A percentile compares a stretch with the other conserved stretches of the same genome.
phyloP scores from a whole-genome alignment of 1,284 basidiomycete species.

The Vanrija sp. region DNA sequence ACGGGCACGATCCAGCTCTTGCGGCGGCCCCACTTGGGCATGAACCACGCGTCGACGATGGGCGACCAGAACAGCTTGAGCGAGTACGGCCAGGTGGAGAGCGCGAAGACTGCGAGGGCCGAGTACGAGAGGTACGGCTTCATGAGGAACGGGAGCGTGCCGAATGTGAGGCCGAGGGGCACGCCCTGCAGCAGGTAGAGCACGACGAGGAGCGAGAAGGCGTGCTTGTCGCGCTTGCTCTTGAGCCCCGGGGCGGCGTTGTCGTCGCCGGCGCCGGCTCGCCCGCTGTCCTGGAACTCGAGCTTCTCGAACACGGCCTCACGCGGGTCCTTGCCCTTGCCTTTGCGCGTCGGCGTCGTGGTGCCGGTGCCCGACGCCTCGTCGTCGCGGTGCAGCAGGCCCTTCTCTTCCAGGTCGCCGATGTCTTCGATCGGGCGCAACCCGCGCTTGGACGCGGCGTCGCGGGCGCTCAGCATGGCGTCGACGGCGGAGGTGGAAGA shows the following conservation, averaged over 20 bases:
- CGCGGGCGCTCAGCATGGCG: slow-evolving; percentile 11
- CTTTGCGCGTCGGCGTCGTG: too few species aligned
- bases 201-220: slow-evolving; percentile 79
- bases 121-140: slow-evolving; percentile 94
- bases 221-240: slow-evolving; percentile 63
- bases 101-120: slow-evolving; percentile 89
- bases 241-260: slow-evolving; percentile 26
- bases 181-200: slow-evolving; percentile 83
- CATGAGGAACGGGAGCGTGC: slow-evolving; percentile 94
- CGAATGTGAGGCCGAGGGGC: slow-evolving; percentile 69
- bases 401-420: slow-evolving; percentile 41
- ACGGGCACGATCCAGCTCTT: slow-evolving; percentile 99
- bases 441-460: slow-evolving; percentile 17
- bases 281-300: slow-evolving; percentile 18
- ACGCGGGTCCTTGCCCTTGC: not conserved
- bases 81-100: slow-evolving; percentile 94
- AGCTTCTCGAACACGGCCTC: slow-evolving; percentile 23
- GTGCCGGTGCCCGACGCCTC: not conserved
- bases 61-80: slow-evolving; percentile 98
- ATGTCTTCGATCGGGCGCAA: slow-evolving; percentile 38
- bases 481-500: not conserved
- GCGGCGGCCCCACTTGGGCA: slow-evolving; percentile 68
- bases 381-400: slow-evolving; percentile 22
- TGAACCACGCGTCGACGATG: slow-evolving; percentile 89
- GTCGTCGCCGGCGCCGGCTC: not conserved